phyloP scores from a whole-genome alignment of 2,329 filamentous ascomycete species.

The Ophiocordyceps camponoti-floridani region DNA sequence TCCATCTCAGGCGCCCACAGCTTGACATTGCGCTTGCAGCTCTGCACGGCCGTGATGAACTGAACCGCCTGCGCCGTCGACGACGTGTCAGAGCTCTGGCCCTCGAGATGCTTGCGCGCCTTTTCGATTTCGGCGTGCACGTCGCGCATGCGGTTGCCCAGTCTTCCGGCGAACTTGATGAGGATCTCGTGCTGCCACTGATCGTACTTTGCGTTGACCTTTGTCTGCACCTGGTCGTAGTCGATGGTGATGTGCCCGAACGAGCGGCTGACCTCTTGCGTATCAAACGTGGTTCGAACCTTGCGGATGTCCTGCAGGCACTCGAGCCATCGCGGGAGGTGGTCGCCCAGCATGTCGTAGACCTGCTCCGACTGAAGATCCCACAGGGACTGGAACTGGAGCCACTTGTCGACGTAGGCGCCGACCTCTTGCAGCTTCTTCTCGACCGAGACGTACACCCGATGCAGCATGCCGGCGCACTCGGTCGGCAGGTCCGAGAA shows the following conservation, averaged over 20 bases:
- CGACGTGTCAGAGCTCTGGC: conserved; percentile 79
- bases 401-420: conserved; percentile 88
- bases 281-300: conserved; percentile 90
- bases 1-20: conserved; percentile 92
- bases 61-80: conserved; percentile 95
- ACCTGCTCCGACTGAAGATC: conserved; percentile 93
- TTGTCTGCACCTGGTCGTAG: conserved; percentile 96
- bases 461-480: conserved; percentile 61
- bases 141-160: conserved; percentile 81
- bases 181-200: conserved; percentile 98
- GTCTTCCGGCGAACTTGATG: conserved; percentile 75
- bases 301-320: conserved; percentile 94
- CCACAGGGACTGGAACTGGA: conserved; percentile 97
- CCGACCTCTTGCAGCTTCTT: conserved; percentile 65
- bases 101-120: conserved; percentile 76
- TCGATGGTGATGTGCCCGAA: conserved; percentile 94
- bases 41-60: conserved; percentile 96
- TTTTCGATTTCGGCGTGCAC: conserved; percentile 84
- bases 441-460: conserved; percentile 72
- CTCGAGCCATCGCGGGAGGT: conserved; percentile 84
- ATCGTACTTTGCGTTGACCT: conserved; percentile 98
- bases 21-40: conserved; percentile 85
- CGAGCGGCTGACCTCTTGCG: conserved; percentile 76
- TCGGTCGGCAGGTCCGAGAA: conserved; percentile 75
- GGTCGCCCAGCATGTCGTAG: conserved; percentile 78